Percentiles rank a stretch among this genome's conserved stretches.
Evolutionary conservation across 768 basidiomycete species (phyloP).

Genomic region (Agaricus blazei): DNA sequence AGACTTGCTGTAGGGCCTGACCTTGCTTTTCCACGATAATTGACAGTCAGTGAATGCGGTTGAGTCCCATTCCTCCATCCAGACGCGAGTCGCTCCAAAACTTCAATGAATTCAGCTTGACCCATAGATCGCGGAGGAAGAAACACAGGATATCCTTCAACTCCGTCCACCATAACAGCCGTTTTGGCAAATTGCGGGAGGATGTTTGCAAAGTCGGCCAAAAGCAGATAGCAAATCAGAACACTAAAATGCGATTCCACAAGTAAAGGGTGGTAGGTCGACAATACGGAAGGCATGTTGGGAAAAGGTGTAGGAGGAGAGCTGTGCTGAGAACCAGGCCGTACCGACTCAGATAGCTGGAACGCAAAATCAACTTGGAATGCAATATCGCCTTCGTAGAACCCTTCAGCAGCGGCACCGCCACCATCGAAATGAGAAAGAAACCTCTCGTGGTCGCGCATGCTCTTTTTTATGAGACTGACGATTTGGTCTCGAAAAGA

Average conservation of each 20-base stretch:
- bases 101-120: slow-evolving; percentile 85
- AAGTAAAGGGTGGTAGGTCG: slow-evolving; percentile 87
- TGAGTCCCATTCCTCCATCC: slow-evolving; percentile 70
- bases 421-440: slow-evolving; percentile 73
- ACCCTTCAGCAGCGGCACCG: slow-evolving; percentile 38
- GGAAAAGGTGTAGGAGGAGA: slow-evolving; percentile 25
- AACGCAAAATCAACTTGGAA: slow-evolving; percentile 63
- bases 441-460: slow-evolving; percentile 84
- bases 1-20: slow-evolving; percentile 25
- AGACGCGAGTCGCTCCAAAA: slow-evolving; percentile 72
- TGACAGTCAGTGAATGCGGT: slow-evolving; percentile 42
- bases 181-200: slow-evolving; percentile 62
- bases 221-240: slow-evolving; percentile 69
- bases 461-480: slow-evolving; percentile 60
- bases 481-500: slow-evolving; percentile 57
- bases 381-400: slow-evolving; percentile 39
- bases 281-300: slow-evolving; percentile 59
- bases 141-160: slow-evolving; percentile 89
- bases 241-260: slow-evolving; percentile 84
- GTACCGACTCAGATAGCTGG: slow-evolving; percentile 59
- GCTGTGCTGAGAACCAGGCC: slow-evolving; percentile 50
- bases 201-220: slow-evolving; percentile 65
- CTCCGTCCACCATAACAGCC: slow-evolving; percentile 67
- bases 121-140: slow-evolving; percentile 84
- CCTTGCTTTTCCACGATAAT: slow-evolving; percentile 31